Percentiles rank a stretch among this genome's conserved stretches.
phyloP scores from a whole-genome alignment of 2,329 filamentous ascomycete genomes.

The Cryphonectria japonica region DNA sequence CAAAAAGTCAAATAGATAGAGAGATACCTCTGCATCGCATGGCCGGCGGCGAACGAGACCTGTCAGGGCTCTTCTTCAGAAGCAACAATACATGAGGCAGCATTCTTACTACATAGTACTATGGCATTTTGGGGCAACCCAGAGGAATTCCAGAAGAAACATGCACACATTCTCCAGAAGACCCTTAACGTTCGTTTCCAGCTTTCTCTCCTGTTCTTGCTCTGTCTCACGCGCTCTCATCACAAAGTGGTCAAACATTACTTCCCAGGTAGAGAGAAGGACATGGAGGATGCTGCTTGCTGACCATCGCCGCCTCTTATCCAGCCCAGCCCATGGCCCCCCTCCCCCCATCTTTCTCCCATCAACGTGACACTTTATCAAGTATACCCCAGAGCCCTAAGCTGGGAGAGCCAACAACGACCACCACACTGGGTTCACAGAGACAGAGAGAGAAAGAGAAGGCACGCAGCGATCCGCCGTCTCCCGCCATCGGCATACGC shows the following conservation, averaged over 20 bases:
- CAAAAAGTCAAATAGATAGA: slow-evolving; percentile 3
- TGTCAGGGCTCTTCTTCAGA: background rate
- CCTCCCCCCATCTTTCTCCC: no score
- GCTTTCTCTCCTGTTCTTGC: background rate
- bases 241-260: background rate
- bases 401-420: background rate
- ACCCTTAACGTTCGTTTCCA: background rate
- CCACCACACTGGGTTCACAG: background rate
- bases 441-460: background rate
- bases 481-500: background rate
- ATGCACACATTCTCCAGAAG: background rate
- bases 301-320: background rate
- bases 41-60: background rate
- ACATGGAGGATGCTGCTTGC: background rate
- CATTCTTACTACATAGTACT: background rate
- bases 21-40: slow-evolving; percentile 16
- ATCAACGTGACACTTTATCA: background rate
- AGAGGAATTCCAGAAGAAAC: background rate
- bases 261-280: background rate
- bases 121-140: background rate
- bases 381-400: background rate
- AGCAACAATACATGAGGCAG: background rate
- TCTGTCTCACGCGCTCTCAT: background rate
- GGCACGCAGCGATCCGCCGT: background rate
- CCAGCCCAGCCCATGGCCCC: background rate